Percentiles rank a stretch among this genome's conserved stretches.
phyloP scores from a whole-genome alignment of 208 protist species.

The Leishmania lainsoni region DNA sequence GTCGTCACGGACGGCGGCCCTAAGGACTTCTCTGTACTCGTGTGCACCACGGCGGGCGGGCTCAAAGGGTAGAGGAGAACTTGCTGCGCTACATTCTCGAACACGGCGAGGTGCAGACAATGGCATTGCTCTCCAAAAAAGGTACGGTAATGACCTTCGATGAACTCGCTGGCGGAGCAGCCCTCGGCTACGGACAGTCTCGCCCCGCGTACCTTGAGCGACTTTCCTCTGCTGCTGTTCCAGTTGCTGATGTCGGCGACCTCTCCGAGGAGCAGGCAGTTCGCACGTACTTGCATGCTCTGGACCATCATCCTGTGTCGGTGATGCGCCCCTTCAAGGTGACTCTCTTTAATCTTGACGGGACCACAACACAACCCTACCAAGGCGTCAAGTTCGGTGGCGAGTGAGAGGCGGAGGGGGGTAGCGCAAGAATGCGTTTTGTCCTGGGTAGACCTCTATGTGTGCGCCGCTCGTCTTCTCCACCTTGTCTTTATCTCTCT shows the following conservation, averaged over 20 bases:
- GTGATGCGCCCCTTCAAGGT: constrained; percentile 73
- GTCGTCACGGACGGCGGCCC: constrained; percentile 38
- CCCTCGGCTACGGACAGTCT: constrained; percentile 33
- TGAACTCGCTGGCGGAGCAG: constrained; percentile 57
- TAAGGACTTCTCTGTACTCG: constrained; percentile 61
- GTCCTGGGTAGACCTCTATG: background rate
- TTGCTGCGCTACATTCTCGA: constrained; percentile 81
- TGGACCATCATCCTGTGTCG: constrained; percentile 57
- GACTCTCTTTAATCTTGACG: constrained; percentile 91
- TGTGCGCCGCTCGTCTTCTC: background rate
- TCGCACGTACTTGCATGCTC: constrained; percentile 64
- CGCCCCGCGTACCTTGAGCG: constrained; percentile 30
- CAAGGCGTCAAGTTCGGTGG: constrained; percentile 91
- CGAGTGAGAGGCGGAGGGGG: constrained; percentile 18
- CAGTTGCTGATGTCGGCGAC: constrained; percentile 62
- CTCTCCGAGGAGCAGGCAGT: constrained; percentile 80
- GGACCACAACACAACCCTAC: constrained; percentile 70
- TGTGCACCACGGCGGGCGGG: constrained; percentile 71
- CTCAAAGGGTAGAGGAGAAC: constrained; percentile 69
- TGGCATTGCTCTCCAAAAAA: constrained; percentile 69
- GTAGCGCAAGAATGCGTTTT: background rate
- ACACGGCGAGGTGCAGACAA: constrained; percentile 76
- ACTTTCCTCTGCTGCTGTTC: constrained; percentile 41
- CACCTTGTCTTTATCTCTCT: background rate
- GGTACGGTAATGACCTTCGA: constrained; percentile 91